Evolutionary conservation across 768 basidiomycete genomes (phyloP), one percentile per base, ranked within the genome.

Genomic region (Trametes punicea): DNA sequence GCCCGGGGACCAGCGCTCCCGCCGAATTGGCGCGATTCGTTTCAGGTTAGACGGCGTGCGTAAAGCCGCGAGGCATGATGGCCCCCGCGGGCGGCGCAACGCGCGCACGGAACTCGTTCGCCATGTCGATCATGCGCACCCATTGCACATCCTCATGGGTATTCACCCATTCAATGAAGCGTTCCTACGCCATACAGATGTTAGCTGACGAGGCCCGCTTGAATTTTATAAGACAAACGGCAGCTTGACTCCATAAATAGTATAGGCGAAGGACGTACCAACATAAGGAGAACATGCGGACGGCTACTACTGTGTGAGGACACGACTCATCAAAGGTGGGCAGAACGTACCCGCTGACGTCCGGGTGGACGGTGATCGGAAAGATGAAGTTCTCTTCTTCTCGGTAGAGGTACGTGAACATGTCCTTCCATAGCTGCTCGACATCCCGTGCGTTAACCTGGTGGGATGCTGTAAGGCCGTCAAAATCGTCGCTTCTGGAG

Each of bases 311-410:
- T 5, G 9, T 25, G 23, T 39, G 30, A 42, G 51, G 11, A 40
- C 9, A 10, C 6, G 31, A 16, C 31, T 34, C 26, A 31, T 38
- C 4, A 26, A n/a, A 11, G 6, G 27, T 30, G 15, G 34, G 25
- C 50, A 48, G 25, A 34, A 64, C 42, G 54, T 69, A 80, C 79
- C 86, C 86, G 64, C 83, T 83, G 21, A 87, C 85, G 62, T 90
- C 87, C 1, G 88, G 88, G 62, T 90, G 88, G 36, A 91, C 87
- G 2, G 88, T 89, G 55, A 90, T 79, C 0, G 87, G 87, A 62
- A 88, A 85, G n/a, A 84, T 77, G 55, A 86, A 84, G 66, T 81
- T 76, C 78, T 67, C 57, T 50, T 59, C 57, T 38, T 59, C 57
- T 34, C 80, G 71, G 67, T 87, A 87, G 46, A 77, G 79, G 64